Conservation (phyloP, 1,139 yeast genomes). For the Debaryomyces coudertii region DNA sequence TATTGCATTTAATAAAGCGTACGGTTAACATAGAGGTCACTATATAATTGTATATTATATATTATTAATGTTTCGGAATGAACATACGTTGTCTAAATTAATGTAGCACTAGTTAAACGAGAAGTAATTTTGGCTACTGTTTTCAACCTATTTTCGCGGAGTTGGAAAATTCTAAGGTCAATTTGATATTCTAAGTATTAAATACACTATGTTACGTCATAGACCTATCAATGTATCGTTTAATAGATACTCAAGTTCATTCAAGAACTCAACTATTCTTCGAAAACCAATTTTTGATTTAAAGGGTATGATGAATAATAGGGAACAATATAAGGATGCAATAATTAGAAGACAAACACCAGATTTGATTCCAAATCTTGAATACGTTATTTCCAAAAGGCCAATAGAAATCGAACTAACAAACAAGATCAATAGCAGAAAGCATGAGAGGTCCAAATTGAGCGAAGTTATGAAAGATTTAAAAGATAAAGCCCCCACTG, state of each 20-base stretch:
- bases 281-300: conserved; percentile 53
- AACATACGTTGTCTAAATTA: not conserved
- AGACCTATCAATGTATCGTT: not conserved
- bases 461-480: conserved; percentile 26
- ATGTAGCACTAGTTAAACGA: not conserved
- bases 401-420: conserved; percentile 26
- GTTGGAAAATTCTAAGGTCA: not conserved
- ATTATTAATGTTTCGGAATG: conserved; percentile 1
- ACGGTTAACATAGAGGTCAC: not conserved
- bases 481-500: conserved; percentile 19
- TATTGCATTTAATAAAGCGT: not conserved
- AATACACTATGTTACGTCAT: not conserved
- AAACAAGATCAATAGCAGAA: conserved; percentile 29
- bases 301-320: conserved; percentile 44
- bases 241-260: conserved; percentile 11
- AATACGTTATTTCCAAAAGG: conserved; percentile 32
- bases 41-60: conserved; percentile 2
- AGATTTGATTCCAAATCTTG: conserved; percentile 32
- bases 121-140: not conserved
- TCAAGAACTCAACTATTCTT: conserved; percentile 26
- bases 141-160: not conserved
- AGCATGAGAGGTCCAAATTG: conserved; percentile 32
- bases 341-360: conserved; percentile 48
- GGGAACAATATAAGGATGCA: conserved; percentile 46
- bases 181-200: not conserved